Base-by-base conservation (phyloP, 2,329 filamentous ascomycete genomes). In the Penicillium sp. region DNA sequence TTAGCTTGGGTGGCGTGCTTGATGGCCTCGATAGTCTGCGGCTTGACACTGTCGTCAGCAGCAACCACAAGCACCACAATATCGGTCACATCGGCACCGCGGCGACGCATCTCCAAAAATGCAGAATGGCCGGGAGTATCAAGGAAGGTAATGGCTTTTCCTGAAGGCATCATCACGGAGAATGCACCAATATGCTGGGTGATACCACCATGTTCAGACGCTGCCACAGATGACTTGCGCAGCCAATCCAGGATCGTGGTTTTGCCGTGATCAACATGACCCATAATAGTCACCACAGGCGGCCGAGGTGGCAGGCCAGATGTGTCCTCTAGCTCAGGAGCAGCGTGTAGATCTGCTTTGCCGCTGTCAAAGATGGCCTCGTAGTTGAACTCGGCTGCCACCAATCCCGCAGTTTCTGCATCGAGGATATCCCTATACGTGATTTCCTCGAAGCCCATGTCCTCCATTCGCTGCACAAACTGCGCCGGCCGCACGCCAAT, bases 181-280 rank as follows among this genome's bases (percentile, higher is more conserved):
- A 99, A 99, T 16, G 94, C 94, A 73, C 94, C 95, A 62, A 99
- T 99, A 68, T 99, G 94, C 72, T 99, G 94, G 0, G 94, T 99
- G 69, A 99, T 99, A 35, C 94, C 94, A 59, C 94, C 94, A 69
- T 97, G 92, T 71, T 99, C 94, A 51, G 88, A 86, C 6, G 91
- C 91, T 40, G 88, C 95, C 41, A 99, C 86, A 7, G 91, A 97
- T 1, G 92, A 94, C 65, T 96, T 95, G 37, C 94, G 89, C 42
- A 99, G 79, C 76, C 87, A 97, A 70, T 99, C 94, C 10, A 99
- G 80, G 40, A 99, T 86, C 0, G 95, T 99, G 0, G 94, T 99
- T 78, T 99, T 99, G 51, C 94, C 94, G 72, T 99, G 94, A 70
- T 99, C 95, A 65, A 99, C 94, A 62, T 99, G 94, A 3, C 94